phyloP scores from a whole-genome alignment of 345 rosid genomes.

The Microthlaspi erraticum region DNA sequence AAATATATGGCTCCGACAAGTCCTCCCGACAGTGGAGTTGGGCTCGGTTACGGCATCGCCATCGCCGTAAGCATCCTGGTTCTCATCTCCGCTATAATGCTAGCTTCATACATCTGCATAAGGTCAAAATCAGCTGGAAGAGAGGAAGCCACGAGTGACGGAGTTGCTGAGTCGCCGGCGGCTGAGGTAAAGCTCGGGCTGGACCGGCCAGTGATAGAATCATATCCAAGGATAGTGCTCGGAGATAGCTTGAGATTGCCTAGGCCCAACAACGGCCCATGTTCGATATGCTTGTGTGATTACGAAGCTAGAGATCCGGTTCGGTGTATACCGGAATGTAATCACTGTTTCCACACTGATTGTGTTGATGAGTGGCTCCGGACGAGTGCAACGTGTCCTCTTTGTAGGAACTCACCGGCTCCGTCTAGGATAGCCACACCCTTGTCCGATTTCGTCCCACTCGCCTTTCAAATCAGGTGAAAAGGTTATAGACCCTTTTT shows the following conservation, averaged over 20 bases:
- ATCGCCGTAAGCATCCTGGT: conserved; percentile 80
- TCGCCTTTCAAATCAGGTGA: conserved; percentile 59
- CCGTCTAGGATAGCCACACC: conserved; percentile 58
- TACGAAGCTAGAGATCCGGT: conserved; percentile 57
- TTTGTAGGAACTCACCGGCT: conserved; percentile 73
- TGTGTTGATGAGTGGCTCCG: conserved; percentile 77
- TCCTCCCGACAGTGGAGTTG: conserved; percentile 62
- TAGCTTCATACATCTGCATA: conserved; percentile 71
- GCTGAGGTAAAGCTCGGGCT: conserved; percentile 51
- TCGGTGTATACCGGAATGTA: conserved; percentile 68
- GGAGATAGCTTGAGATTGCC: conserved; percentile 71
- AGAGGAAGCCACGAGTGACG: conserved; percentile 12
- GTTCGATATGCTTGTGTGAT: conserved; percentile 71
- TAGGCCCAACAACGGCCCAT: conserved; percentile 60
- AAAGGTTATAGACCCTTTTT: conserved; percentile 18
- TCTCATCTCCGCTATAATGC: conserved; percentile 79
- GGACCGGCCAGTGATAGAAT: conserved; percentile 49
- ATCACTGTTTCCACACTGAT: conserved; percentile 73
- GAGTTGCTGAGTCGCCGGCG: conserved; percentile 20
- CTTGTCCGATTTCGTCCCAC: conserved; percentile 61
- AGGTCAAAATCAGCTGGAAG: conserved; percentile 49
- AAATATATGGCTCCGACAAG: conserved; percentile 52
- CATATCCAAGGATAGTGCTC: conserved; percentile 60
- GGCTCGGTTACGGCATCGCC: conserved; percentile 82
- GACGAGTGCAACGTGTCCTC: conserved; percentile 72